These are phyloP conservation scores for Coemansia sp. DNA, from an alignment of 192 early-diverging fungal species.

Conservation along the genomic window DNA sequence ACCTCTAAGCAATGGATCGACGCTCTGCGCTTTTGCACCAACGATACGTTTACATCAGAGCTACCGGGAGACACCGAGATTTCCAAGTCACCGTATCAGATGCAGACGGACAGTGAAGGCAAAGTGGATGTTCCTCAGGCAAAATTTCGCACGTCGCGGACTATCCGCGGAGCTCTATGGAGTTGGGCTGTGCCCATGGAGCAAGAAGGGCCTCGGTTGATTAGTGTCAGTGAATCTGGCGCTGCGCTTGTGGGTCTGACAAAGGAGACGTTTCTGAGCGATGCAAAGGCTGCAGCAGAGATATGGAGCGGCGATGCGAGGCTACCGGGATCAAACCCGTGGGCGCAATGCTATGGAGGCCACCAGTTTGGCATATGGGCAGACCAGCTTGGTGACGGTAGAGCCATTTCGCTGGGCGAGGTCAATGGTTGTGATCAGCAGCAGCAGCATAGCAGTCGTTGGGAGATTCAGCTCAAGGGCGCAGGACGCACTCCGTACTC, in stretches of 20 bases:
- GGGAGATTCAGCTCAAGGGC: slow-evolving; percentile 87
- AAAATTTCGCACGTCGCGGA: slow-evolving; percentile 21
- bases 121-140: slow-evolving; percentile 8
- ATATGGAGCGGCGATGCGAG: slow-evolving; percentile 50
- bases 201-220: slow-evolving; percentile 18
- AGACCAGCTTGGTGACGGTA: slow-evolving; percentile 82
- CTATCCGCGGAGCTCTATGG: slow-evolving; percentile 30
- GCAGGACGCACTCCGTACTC: slow-evolving; percentile 85
- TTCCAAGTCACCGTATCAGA: slow-evolving; percentile 15
- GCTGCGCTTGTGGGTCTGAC: slow-evolving; percentile 23
- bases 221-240: slow-evolving; percentile 22
- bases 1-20: background rate
- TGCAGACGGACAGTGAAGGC: background rate
- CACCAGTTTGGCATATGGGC: slow-evolving; percentile 72
- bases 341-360: slow-evolving; percentile 71
- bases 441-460: slow-evolving; percentile 21
- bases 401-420: slow-evolving; percentile 80
- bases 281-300: slow-evolving; percentile 21
- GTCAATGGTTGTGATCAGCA: slow-evolving; percentile 17
- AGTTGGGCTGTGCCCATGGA: slow-evolving; percentile 31
- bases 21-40: slow-evolving; percentile 11
- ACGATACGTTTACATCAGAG: slow-evolving; percentile 10
- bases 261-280: slow-evolving; percentile 6
- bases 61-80: slow-evolving; percentile 28
- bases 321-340: slow-evolving; percentile 57